Conservation (phyloP, 2,329 filamentous ascomycete genomes). For the Boeremia lycopersici region DNA sequence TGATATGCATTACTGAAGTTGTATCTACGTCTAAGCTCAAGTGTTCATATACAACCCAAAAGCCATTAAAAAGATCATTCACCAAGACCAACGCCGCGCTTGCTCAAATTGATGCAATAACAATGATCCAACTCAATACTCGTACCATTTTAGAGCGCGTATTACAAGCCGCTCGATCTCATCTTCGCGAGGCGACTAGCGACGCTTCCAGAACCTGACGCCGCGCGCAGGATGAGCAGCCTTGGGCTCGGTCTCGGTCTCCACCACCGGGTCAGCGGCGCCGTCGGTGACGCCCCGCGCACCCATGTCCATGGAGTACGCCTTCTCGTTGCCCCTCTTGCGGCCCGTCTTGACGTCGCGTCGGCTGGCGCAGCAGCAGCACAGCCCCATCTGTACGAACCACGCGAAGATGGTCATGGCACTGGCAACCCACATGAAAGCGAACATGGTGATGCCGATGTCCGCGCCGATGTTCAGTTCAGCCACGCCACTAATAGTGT, state of each 20-base stretch:
- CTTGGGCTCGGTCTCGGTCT: constrained; percentile 5
- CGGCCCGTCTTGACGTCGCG: constrained; percentile 59
- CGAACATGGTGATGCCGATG: constrained; percentile 77
- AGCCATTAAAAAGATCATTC: background rate
- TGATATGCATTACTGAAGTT: background rate
- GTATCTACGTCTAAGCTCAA: background rate
- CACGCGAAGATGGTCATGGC: constrained; percentile 72
- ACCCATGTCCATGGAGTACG: constrained; percentile 31
- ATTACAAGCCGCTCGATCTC: background rate
- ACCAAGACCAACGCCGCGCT: constrained; percentile 16
- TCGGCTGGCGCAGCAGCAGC: constrained; percentile 73
- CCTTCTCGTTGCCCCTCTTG: constrained; percentile 52
- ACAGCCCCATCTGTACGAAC: constrained; percentile 72
- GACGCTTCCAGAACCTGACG: constrained; percentile 20
- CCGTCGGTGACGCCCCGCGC: constrained; percentile 4
- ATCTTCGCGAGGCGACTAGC: constrained; percentile 5
- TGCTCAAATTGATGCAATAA: constrained; percentile 9
- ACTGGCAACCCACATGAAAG: constrained; percentile 86
- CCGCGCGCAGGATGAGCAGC: constrained; percentile 7
- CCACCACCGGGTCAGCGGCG: constrained; percentile 1
- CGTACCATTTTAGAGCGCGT: constrained; percentile 1
- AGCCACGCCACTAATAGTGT: constrained; percentile 71
- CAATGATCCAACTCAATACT: constrained; percentile 3
- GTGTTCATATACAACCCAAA: background rate
- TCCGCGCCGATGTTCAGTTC: constrained; percentile 77